Percentiles rank a stretch among this genome's conserved stretches.
Conservation (phyloP, 352 stramenopile species). For the Phytophthora constricta region DNA sequence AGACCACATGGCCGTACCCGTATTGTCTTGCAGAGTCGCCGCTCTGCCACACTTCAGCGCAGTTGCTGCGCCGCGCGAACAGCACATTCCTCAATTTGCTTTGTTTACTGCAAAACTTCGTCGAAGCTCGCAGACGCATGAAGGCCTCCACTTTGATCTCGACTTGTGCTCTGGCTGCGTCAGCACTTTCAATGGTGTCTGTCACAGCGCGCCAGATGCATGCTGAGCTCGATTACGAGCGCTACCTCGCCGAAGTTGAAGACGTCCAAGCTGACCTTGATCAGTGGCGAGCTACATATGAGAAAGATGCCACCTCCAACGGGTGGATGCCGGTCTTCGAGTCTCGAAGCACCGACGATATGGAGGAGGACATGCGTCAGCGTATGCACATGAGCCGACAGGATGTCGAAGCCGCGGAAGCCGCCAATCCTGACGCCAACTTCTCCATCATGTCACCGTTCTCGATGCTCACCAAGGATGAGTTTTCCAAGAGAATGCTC, state of each 20-base stretch:
- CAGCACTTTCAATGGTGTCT: constrained; percentile 11
- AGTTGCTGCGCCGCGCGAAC: background rate
- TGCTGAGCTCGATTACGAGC: constrained; percentile 45
- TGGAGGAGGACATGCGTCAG: constrained; percentile 38
- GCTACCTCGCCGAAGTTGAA: constrained; percentile 41
- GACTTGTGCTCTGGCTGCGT: constrained; percentile 15
- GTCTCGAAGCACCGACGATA: constrained; percentile 27
- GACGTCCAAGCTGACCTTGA: constrained; percentile 18
- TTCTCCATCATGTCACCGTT: constrained; percentile 56
- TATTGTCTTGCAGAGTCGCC: background rate
- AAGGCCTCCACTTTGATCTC: constrained; percentile 20
- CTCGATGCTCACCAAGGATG: constrained; percentile 45
- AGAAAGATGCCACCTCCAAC: constrained; percentile 18
- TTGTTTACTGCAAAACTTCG: constrained; percentile 7
- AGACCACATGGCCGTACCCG: constrained; percentile 18
- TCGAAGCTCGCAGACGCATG: constrained; percentile 20
- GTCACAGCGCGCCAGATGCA: constrained; percentile 34
- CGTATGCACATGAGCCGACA: constrained; percentile 48
- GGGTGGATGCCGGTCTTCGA: constrained; percentile 37
- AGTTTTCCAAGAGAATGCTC: constrained; percentile 43
- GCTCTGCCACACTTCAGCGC: constrained; percentile 26
- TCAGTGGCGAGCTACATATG: constrained; percentile 29
- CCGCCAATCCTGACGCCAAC: constrained; percentile 39
- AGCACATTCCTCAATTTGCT: constrained; percentile 36
- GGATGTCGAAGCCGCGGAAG: constrained; percentile 26